Base-by-base conservation (phyloP, 2,329 filamentous ascomycete genomes). In the Colletotrichum lini region DNA sequence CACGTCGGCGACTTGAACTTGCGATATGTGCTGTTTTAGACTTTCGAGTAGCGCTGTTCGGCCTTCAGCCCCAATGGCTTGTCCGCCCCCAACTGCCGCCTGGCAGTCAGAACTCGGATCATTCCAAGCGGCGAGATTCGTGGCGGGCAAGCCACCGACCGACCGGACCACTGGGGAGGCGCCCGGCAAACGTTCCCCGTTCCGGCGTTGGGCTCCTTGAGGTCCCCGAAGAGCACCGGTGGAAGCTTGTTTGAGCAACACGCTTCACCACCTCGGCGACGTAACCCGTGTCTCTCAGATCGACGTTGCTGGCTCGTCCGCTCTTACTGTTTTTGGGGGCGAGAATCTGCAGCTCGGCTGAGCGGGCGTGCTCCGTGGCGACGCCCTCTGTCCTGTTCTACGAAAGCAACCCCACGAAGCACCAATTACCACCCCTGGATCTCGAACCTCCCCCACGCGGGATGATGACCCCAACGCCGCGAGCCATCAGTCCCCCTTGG, bases 381-480 rank as follows among this genome's bases (percentile, higher is more conserved):
- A 35, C 50, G 26, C 12, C 26, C 23, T 53, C 26, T 18, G 3
- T 35, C 26, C 50, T 53, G 12, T 5, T 23, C 12, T 23, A 23
- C 12, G 47, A 23, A 3, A 50, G 13, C 9, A 47, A 30, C 50
- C 56, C 8, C 47, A 54, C 21, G 45, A 40, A 44, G 18, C 21
- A 45, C 30, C 18, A 18, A 30, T 23, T 12, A 42, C 42, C 54
- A 8, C 8, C 30, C 30, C 30, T 30, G 30, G 30, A 9, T 35
- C 56, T 38, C 62, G 12, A 40, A n/a, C 18, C 15, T 23, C 50
- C 57, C 68, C 57, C 64, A 67, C 68, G 68, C 57, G 64, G 68
- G 65, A 62, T 62, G 64, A 61, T 62, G 44, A 44, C 44, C 67
- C 21, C 30, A 21, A 50, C 57, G 38, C 49, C 47, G 42, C 50